Conservation (phyloP, 139 green algal species). For the Micractinium conductrix region DNA sequence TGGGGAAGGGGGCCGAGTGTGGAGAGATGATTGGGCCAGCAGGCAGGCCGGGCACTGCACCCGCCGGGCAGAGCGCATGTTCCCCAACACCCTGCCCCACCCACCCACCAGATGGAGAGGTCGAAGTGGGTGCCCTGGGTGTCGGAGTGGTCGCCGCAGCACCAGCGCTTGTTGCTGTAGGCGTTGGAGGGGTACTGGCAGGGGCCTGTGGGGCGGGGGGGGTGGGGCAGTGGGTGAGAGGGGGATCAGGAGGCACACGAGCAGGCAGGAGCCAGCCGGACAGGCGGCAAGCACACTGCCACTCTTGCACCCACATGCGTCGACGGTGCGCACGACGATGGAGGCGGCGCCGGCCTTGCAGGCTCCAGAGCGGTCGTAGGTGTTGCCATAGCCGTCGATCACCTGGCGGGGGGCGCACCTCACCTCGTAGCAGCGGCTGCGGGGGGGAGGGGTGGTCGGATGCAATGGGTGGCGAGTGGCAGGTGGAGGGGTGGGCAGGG, state of each 20-base stretch:
- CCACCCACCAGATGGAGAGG: slow-evolving; percentile 38
- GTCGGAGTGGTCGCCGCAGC: slow-evolving; percentile 41
- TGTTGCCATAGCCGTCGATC: slow-evolving; percentile 28
- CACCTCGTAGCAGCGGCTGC: slow-evolving; percentile 49
- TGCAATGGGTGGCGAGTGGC: neutral
- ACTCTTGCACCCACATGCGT: slow-evolving; percentile 38
- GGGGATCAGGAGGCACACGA: no score
- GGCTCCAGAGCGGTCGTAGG: neutral
- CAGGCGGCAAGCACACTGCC: neutral
- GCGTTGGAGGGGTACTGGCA: slow-evolving; percentile 48
- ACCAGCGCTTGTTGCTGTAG: slow-evolving; percentile 56
- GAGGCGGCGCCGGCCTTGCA: neutral
- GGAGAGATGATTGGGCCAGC: neutral
- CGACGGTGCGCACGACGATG: slow-evolving; percentile 37
- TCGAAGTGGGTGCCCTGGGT: slow-evolving; percentile 39
- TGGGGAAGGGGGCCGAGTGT: neutral
- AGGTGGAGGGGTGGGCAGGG: neutral
- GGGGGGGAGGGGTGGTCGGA: neutral
- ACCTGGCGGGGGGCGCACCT: slow-evolving; percentile 19
- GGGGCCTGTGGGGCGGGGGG: slow-evolving; percentile 14
- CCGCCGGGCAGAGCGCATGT: no score
- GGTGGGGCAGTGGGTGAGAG: neutral
- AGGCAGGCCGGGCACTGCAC: no score
- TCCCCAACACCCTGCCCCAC: neutral
- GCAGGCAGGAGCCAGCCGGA: neutral